Percentiles rank a stretch among this genome's conserved stretches.
Evolutionary conservation across 768 basidiomycete genomes (phyloP).

Genomic region (Kwoniella sp.): DNA sequence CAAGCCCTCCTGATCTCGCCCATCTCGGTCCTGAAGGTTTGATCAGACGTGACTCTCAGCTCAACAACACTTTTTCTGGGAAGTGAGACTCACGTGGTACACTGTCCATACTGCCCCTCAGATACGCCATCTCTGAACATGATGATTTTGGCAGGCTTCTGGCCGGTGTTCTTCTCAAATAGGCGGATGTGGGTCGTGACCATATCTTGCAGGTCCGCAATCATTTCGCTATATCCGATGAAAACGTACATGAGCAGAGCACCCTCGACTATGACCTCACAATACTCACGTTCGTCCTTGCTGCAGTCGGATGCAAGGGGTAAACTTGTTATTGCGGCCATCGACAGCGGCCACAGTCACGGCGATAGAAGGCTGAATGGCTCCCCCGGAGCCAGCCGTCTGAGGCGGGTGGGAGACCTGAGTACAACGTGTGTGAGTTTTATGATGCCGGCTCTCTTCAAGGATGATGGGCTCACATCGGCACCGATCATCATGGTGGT

Average conservation of each 20-base stretch:
- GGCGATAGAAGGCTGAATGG: constrained; percentile 46
- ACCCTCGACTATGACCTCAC: not conserved
- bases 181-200: constrained; percentile 36
- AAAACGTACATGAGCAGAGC: not conserved
- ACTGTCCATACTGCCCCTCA: constrained; percentile 53
- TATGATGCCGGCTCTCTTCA: too few species aligned
- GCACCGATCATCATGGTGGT: constrained; percentile 50
- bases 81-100: constrained; percentile 50
- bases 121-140: constrained; percentile 56
- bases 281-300: constrained; percentile 47
- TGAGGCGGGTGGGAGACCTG: constrained; percentile 45
- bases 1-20: constrained; percentile 40
- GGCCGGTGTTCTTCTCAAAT: constrained; percentile 47
- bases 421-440: too few species aligned
- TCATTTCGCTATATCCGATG: constrained; percentile 54
- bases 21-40: too few species aligned
- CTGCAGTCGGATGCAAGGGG: constrained; percentile 47
- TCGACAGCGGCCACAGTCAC: constrained; percentile 41
- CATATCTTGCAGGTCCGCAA: constrained; percentile 51
- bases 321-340: constrained; percentile 40
- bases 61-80: too few species aligned
- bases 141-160: constrained; percentile 46
- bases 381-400: constrained; percentile 24
- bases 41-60: not conserved
- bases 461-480: too few species aligned